Conservation (phyloP, 371 early-diverging fungal species). For the Quaeritorhiza haematococci region DNA sequence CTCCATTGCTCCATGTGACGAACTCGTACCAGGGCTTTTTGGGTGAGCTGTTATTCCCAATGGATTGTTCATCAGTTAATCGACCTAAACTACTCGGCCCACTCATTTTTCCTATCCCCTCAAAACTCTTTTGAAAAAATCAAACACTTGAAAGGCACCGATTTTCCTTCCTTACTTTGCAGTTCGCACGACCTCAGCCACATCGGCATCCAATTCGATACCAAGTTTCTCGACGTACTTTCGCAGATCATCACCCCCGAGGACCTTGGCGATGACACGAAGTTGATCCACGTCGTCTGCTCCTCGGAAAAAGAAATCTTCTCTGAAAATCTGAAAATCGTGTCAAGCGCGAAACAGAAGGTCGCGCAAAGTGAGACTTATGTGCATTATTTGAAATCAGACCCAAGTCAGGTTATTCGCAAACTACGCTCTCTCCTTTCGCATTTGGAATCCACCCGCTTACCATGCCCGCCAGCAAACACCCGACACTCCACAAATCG, state of each 20-base stretch:
- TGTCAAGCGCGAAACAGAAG: too few relatives aligned
- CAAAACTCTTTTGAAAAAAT: too few relatives aligned
- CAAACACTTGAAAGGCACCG: too few relatives aligned
- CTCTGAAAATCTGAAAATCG: constrained; percentile 82
- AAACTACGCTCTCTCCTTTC: neutral
- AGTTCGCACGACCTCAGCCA: constrained; percentile 72
- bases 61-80: too few relatives aligned
- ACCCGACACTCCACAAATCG: constrained; percentile 99
- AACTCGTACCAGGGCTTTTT: constrained; percentile 95
- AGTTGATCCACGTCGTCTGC: constrained; percentile 97
- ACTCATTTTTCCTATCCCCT: too few relatives aligned
- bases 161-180: constrained; percentile 22
- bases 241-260: constrained; percentile 91
- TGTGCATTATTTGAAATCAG: too few relatives aligned
- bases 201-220: constrained; percentile 82
- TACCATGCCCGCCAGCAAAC: constrained; percentile 98
- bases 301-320: constrained; percentile 99
- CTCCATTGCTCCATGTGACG: too few relatives aligned
- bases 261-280: constrained; percentile 91
- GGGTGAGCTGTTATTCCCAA: too few relatives aligned
- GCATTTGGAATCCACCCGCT: constrained; percentile 3
- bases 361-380: too few relatives aligned
- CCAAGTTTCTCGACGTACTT: constrained; percentile 93
- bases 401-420: neutral
- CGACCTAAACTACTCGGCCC: too few relatives aligned